Base-by-base conservation (phyloP, 139 green algal genomes). In the Penium margaritaceum region DNA sequence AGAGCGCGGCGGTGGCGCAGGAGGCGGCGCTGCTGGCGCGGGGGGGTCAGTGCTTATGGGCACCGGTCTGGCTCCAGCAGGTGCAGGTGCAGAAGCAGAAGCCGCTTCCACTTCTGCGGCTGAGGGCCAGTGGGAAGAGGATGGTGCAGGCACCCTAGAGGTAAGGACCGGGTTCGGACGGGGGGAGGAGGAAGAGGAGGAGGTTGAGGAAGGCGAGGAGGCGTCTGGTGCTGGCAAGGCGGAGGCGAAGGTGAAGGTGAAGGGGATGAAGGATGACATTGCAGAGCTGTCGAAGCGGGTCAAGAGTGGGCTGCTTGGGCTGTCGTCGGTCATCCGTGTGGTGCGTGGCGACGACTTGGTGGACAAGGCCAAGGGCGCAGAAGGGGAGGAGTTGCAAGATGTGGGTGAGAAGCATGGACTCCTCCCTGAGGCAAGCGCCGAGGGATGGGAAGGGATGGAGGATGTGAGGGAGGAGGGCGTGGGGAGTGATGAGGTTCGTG, bases 271-370 rank as follows among this genome's bases (percentile, higher is more conserved):
- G 34, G 74, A 34, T n/a, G 71, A 78, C 27, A n/a, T 78, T 24
- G 71, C 71, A 19, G 71, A 78, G 38, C 71, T 78, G 32, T 67
- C 39, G 27, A 27, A 54, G 29, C 34, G 33, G 27, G 71, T 78
- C 9, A 66, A 39, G 19, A 77, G 63, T 43, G 60, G 63, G 24
- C 32, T 76, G 14, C 75, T 55, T 3, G 75, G 61, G 9, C 38
- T 78, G 19, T 77, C 71, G 3, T 76, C 72, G 12, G 72, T 80
- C 0, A 74, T 80, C 33, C 46, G 64, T 24, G 71, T 78, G 15
- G 71, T 78, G 24, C 76, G 63, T 15, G 71, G 71, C 34, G 71
- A 78, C 15, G 71, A 78, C 63, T 21, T 76, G 12, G 70, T 57
- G 9, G 19, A 32, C 6, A 9, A 12, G 21, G 44, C 44, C 2